Base-by-base conservation (phyloP, 164 flowering plant genomes). In the Magnolia kwangsiensis region DNA sequence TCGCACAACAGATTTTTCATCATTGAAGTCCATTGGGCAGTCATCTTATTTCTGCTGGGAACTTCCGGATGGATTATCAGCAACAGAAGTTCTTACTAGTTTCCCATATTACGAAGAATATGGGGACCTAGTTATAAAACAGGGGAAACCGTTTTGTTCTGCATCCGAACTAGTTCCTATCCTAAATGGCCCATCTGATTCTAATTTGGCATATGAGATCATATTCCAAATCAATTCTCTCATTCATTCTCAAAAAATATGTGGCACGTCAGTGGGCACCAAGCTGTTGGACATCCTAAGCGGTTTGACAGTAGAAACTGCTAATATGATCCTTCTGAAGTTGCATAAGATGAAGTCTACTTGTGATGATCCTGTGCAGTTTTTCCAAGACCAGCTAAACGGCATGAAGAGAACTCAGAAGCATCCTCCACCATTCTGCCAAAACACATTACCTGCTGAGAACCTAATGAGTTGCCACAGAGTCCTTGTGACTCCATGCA, bases 1-100 rank as follows among this genome's bases (percentile, higher is more conserved):
- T 77, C 98, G 99, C n/a, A 89, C 97, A 8, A 88, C 98, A 50
- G 98, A 94, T 73, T 91, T 96, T 78, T 90, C 98, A 19, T 50
- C 20, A 1, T 21, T 75, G 29, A 92, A 90, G 73, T 86, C 99
- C 58, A 82, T 94, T 80, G 98, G 98, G 66, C 83, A 81, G 63
- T 88, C 97, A 74, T 86, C 90, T 75, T 78, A 90, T 20, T 82
- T 94, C 66, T 92, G 90, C 74, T 92, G 87, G 90, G 87, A 89
- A 77, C 70, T 91, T 63, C 79, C 81, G 29, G 86, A 84, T 63
- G 89, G 85, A 45, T 77, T 76, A 23, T 73, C 74, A 14, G 80
- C 74, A 63, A 81, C 84, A 29, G 90, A 91, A 72, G 69, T 87
- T 23, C 82, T 84, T 67, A 21, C 76, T 51, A 78, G 81, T 75